A percentile compares a stretch with the other conserved stretches of the same genome.
phyloP scores from a whole-genome alignment of 768 basidiomycete genomes.

The Roridomyces roridus region DNA sequence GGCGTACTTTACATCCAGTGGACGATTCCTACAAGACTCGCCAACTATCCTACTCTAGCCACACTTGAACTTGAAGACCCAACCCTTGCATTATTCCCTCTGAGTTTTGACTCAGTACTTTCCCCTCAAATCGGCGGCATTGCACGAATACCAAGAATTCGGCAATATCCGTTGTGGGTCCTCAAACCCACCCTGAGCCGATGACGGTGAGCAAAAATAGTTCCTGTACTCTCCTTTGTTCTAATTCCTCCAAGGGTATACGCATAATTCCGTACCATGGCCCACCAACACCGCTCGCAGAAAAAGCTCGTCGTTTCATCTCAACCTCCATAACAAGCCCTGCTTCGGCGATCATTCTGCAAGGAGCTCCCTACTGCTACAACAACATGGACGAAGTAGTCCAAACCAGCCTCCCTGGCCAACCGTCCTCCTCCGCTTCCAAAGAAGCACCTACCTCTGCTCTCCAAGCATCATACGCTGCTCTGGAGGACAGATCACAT shows the following conservation, averaged over 20 bases:
- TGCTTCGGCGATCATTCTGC: not conserved
- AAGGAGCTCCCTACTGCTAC: not conserved
- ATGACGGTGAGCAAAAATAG: too few relatives aligned
- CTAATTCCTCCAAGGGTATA: not conserved
- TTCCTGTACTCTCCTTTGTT: too few relatives aligned
- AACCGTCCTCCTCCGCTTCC: not conserved
- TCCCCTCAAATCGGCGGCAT: not conserved
- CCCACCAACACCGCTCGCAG: constrained; percentile 4
- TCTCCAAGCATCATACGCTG: not conserved
- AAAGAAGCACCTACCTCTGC: not conserved
- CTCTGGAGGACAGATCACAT: not conserved
- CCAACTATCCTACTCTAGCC: too few relatives aligned
- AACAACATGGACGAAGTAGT: constrained; percentile 7
- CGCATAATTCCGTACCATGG: constrained; percentile 5
- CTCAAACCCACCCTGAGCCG: too few relatives aligned
- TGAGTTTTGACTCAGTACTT: too few relatives aligned
- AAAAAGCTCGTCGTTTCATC: not conserved
- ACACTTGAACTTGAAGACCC: too few relatives aligned
- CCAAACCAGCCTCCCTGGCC: not conserved
- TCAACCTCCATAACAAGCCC: not conserved
- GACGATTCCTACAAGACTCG: too few relatives aligned
- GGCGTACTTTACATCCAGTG: too few relatives aligned
- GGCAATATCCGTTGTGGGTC: too few relatives aligned
- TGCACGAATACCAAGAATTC: too few relatives aligned
- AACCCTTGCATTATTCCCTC: not conserved